phyloP scores from a whole-genome alignment of 495 filamentous ascomycete species.

The Apodospora peruviana region DNA sequence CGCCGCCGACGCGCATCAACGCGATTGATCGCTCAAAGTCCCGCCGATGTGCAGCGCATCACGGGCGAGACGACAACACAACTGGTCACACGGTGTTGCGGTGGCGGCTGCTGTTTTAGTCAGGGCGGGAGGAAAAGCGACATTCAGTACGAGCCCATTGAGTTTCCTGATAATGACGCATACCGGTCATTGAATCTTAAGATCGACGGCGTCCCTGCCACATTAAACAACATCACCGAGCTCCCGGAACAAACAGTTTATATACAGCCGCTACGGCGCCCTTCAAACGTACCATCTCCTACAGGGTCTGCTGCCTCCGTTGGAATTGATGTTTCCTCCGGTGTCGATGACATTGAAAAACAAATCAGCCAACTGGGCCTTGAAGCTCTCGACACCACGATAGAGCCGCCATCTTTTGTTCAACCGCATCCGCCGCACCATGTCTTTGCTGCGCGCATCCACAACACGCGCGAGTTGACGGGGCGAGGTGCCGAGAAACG shows the following conservation, averaged over 20 bases:
- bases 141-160: constrained; percentile 50
- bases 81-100: constrained; percentile 74
- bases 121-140: constrained; percentile 47
- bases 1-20: constrained; percentile 70
- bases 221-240: constrained; percentile 61
- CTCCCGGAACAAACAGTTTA: constrained; percentile 70
- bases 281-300: constrained; percentile 30
- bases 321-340: constrained; percentile 9
- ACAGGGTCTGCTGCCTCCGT: constrained; percentile 31
- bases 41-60: constrained; percentile 67
- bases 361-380: constrained; percentile 25
- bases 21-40: constrained; percentile 68
- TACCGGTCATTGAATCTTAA: constrained; percentile 72
- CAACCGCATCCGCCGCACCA: constrained; percentile 92
- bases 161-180: constrained; percentile 78
- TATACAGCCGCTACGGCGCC: constrained; percentile 46
- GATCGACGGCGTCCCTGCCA: constrained; percentile 65
- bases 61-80: constrained; percentile 56
- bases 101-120: constrained; percentile 84
- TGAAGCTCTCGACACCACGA: constrained; percentile 38
- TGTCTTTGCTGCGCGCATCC: constrained; percentile 79
- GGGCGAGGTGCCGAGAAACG: constrained; percentile 89
- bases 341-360: constrained; percentile 14
- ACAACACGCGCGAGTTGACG: constrained; percentile 79
- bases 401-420: constrained; percentile 80